A percentile compares a stretch with the other conserved stretches of the same genome.
Conservation (phyloP, 129 eudicot species). For the Silybum marianum region DNA sequence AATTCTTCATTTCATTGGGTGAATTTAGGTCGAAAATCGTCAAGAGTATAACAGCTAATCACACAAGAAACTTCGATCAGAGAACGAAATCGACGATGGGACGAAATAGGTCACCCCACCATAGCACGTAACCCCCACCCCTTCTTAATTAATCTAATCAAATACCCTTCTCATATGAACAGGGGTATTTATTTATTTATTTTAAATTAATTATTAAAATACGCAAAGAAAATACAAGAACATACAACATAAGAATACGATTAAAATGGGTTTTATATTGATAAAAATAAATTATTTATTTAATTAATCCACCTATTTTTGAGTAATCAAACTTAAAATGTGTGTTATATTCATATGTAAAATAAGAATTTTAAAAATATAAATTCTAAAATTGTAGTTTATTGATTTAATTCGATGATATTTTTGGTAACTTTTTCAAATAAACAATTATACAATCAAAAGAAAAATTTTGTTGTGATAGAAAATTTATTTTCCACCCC, state of each 20-base stretch:
- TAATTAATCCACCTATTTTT: neutral
- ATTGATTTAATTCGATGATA: too few relatives aligned
- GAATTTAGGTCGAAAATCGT: neutral
- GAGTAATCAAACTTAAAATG: neutral
- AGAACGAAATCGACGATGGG: slow-evolving; percentile 16
- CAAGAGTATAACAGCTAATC: neutral
- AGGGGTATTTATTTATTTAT: neutral
- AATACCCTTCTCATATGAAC: neutral
- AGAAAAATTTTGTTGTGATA: too few relatives aligned
- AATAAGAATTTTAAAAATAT: too few relatives aligned
- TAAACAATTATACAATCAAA: too few relatives aligned
- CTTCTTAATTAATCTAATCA: slow-evolving; percentile 3
- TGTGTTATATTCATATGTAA: neutral
- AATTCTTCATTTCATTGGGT: slow-evolving; percentile 21
- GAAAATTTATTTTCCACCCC: too few relatives aligned
- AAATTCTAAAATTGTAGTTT: too few relatives aligned
- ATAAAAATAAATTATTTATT: too few relatives aligned
- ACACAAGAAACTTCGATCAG: slow-evolving; percentile 13
- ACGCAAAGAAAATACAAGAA: too few relatives aligned
- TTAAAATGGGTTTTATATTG: neutral
- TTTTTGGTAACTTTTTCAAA: too few relatives aligned
- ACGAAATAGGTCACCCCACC: slow-evolving; percentile 29
- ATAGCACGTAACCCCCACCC: slow-evolving; percentile 8
- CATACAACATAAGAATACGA: too few relatives aligned
- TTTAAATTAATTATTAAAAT: too few relatives aligned